Evolutionary conservation across 768 basidiomycete species (phyloP), one percentile per base, ranked within the genome.

Genomic region (Boletus sp.): DNA sequence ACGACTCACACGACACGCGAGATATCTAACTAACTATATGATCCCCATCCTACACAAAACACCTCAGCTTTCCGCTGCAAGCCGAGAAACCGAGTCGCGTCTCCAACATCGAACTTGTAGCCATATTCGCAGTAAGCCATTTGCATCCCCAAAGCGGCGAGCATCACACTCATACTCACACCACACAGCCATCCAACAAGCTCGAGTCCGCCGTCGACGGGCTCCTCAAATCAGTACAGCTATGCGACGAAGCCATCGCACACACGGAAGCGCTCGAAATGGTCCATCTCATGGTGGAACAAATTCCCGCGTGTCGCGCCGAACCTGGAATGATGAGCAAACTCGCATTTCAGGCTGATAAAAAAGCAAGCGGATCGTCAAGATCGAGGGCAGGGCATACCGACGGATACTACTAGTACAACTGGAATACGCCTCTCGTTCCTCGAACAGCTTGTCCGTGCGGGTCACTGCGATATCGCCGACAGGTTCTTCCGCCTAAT

Each of bases 341-440:
- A 64, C 80, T 98, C 40, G 88, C 94, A 78, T 97, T 96, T 75
- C 86, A 95, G 5, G 93, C 93, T 0, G 96, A 98, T 64, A 77
- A 83, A 36, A 94, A 96, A 70, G 91, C 94, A 90, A 90, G 67
- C 84, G 95, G 17, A 79, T 96, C 17, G 84, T 88, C 20, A 98
- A 95, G 76, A 99, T 99, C 75, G 98, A 98, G 78, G 92, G 89
- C 71, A 96, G 94, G 75, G 85, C 92, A 2, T 98, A 94, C 69
- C 80, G 94, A 30, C 87, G 89, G 61, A 78, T 98, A 47, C 86
- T 24, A 24, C 1, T 24, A 24, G 24, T 24, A 24, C 24, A 24
- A 3, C 24, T 24, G 24, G 24, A 24, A 24, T 24, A 24, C 24
- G 24, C 24, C 24, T 24, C 24, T 24, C 24, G 24, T 24, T 24